Conservation (phyloP, 352 stramenopile genomes). For the Globisporangium lucens region DNA sequence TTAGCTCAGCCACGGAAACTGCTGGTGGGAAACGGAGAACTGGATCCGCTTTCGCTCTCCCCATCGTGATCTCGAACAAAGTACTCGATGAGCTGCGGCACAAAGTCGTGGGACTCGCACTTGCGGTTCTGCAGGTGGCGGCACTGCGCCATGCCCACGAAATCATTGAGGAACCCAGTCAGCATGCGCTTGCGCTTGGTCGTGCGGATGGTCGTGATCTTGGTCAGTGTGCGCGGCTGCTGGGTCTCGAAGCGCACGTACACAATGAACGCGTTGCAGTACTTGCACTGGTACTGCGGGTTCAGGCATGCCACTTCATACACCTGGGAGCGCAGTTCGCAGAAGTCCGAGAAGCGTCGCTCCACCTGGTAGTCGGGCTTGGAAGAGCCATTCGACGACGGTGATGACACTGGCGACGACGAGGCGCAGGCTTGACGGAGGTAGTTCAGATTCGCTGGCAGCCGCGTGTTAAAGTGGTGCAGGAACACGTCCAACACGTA, state of each 20-base stretch:
- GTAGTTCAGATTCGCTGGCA: not conserved
- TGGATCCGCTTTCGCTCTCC: not conserved
- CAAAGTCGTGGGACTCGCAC: conserved; percentile 42
- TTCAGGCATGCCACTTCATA: not conserved
- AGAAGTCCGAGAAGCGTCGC: conserved; percentile 7
- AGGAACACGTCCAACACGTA: conserved; percentile 15
- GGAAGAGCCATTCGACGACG: not conserved
- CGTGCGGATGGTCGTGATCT: conserved; percentile 24
- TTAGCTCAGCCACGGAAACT: not conserved
- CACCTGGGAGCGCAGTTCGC: not conserved
- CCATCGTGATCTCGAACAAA: conserved; percentile 22
- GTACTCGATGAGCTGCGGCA: conserved; percentile 42
- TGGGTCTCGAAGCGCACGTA: conserved; percentile 32
- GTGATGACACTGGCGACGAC: not conserved
- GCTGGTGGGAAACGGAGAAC: not conserved
- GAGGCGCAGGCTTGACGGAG: not conserved
- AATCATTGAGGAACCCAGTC: conserved; percentile 44
- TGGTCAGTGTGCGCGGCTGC: conserved; percentile 42
- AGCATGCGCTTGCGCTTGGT: conserved; percentile 51
- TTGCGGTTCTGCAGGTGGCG: conserved; percentile 34
- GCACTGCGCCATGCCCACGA: conserved; percentile 44
- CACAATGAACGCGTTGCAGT: conserved; percentile 10
- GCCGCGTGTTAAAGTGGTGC: conserved; percentile 10
- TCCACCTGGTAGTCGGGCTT: conserved; percentile 11
- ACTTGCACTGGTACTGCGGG: not conserved